phyloP scores from a whole-genome alignment of 2,329 filamentous ascomycete genomes.

The Stachybotrys chlorohalonatus region DNA sequence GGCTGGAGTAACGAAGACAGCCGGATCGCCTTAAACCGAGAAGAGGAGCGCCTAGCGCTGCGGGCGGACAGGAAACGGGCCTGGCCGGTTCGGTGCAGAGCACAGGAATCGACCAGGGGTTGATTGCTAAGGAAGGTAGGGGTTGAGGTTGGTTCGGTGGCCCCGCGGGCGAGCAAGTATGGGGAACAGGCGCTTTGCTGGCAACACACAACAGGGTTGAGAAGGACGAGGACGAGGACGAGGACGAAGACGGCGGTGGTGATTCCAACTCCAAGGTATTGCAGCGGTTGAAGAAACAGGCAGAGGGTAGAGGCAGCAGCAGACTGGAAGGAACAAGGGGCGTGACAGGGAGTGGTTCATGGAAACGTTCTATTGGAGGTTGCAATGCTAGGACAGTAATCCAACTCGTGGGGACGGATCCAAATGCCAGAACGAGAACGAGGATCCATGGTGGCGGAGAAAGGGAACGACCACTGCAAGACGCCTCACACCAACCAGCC shows the following conservation, averaged over 20 bases:
- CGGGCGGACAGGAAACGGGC: neutral
- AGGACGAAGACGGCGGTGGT: too few species aligned
- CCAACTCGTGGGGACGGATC: neutral
- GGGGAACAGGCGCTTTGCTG: neutral
- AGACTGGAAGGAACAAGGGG: too few species aligned
- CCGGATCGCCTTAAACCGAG: neutral
- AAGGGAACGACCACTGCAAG: neutral
- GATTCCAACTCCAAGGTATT: too few species aligned
- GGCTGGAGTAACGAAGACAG: neutral
- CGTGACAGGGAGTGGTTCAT: neutral
- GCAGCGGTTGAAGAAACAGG: too few species aligned
- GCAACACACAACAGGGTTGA: neutral
- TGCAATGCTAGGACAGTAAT: neutral
- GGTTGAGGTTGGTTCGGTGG: too few species aligned
- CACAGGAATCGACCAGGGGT: neutral
- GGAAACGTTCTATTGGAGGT: neutral
- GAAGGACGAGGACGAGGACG: neutral
- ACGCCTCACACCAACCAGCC: neutral
- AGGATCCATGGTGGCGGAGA: neutral
- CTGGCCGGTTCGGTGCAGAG: neutral
- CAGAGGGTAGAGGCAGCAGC: too few species aligned
- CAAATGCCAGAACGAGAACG: neutral
- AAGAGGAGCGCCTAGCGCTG: neutral
- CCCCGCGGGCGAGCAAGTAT: neutral
- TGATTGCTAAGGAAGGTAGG: neutral